Base-by-base conservation (phyloP, 768 basidiomycete species). In the Amanita exitialis region DNA sequence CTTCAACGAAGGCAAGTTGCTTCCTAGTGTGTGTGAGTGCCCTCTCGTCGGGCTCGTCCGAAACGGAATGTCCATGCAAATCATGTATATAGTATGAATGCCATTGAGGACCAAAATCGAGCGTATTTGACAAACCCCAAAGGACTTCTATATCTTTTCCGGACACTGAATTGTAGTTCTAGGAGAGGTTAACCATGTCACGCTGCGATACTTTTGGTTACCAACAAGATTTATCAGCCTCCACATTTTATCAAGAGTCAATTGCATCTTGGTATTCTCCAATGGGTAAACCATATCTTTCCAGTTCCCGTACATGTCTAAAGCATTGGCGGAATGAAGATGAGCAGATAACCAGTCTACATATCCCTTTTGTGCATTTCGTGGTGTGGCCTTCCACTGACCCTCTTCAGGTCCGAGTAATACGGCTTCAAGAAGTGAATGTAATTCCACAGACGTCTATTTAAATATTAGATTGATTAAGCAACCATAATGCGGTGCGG, bases 291-390 rank as follows among this genome's bases (percentile, higher is more conserved):
- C 71, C 16, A 76, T 58, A 53, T 79, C 74, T 58, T 82, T 75
- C 60, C 75, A 82, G 54, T 65, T 76, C 15, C 67, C 65, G 42
- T 69, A 72, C 45, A 67, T 62, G 42, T 72, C 67, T 1, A 81
- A 75, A 13, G 84, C 86, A 54, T 72, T 66, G 46, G 69, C 68
- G 0, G 88, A 90, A 53, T 69, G 69, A 44, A 78, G 60, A 57
- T 85, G 80, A 3, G 87, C 86, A 54, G 86, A 81, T 1, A 78
- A 61, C 86, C 87, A 91, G 44, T 59, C 58, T 51, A 83, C 76
- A 54, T 80, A 86, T 36, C 73, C 73, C 46, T 78, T 75, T 4
- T 83, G 79, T 71, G 79, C 80, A 42, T 71, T 60, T 34, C 74
- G 76, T 13, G 70, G 62, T 34, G 69, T 64, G 6, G 66, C 63